These are phyloP conservation scores for Prunus mongolica DNA, from an alignment of 306 rosid species.

Conservation along the genomic window DNA sequence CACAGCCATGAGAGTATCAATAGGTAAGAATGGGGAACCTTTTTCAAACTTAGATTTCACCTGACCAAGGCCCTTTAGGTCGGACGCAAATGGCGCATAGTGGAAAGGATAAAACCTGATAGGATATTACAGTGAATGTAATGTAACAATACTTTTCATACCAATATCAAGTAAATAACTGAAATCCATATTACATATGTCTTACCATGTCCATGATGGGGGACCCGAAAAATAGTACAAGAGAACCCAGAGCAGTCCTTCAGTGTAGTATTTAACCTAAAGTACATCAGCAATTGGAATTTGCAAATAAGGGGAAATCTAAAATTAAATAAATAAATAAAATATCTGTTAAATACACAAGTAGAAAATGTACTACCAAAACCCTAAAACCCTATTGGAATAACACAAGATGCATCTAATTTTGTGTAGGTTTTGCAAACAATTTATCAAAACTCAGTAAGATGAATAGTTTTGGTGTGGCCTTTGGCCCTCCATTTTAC, in stretches of 20 bases:
- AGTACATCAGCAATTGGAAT: background rate
- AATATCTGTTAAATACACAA: background rate
- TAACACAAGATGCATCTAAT: background rate
- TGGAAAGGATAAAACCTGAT: constrained; percentile 54
- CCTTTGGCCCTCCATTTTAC: no score
- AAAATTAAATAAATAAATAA: background rate
- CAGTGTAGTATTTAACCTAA: constrained; percentile 53
- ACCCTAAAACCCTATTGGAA: background rate
- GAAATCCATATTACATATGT: background rate
- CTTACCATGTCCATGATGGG: constrained; percentile 64
- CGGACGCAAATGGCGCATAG: constrained; percentile 58
- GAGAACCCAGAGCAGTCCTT: constrained; percentile 53
- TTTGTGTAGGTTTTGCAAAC: background rate
- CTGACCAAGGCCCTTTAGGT: constrained; percentile 46
- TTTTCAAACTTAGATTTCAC: constrained; percentile 29
- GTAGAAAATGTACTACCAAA: background rate
- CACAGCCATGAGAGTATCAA: constrained; percentile 54
- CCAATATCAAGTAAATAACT: background rate
- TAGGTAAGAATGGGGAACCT: constrained; percentile 51
- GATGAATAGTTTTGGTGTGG: no score
- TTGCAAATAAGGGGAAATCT: background rate
- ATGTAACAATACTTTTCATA: background rate
- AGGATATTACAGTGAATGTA: background rate
- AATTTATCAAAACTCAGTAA: no score
- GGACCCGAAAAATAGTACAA: constrained; percentile 50